Evolutionary conservation across 139 green algal species (phyloP).

Genomic region (Zygnema cylindricum): DNA sequence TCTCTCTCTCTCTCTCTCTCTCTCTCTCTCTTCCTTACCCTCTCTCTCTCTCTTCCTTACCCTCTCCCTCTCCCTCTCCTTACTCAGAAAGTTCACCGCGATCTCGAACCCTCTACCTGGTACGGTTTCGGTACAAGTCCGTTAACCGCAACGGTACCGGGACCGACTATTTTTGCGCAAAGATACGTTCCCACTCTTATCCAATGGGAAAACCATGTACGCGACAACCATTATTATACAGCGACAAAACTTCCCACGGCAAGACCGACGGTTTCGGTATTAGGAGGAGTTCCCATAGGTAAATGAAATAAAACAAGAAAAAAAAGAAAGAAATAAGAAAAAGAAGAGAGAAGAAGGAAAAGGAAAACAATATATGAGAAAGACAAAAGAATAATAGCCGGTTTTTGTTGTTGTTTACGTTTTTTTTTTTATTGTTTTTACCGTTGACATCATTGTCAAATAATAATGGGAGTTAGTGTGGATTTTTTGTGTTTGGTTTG

Average conservation of each 20-base stretch:
- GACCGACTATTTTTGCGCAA: slow-evolving; percentile 5
- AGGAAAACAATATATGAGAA: no score
- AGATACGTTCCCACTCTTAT: slow-evolving; percentile 4
- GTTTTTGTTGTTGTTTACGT: no score
- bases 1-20: neutral
- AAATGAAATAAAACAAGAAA: no score
- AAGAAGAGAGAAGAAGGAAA: no score
- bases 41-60: neutral
- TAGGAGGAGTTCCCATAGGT: neutral
- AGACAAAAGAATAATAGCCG: no score
- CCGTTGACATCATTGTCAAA: no score
- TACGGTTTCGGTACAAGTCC: neutral
- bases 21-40: neutral
- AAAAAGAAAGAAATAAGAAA: no score
- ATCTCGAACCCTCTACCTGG: slow-evolving; percentile 24
- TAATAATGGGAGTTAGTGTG: no score
- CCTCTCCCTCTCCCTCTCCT: neutral
- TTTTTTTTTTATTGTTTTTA: no score
- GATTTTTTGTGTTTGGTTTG: no score
- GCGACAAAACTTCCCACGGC: neutral
- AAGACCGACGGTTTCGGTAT: neutral
- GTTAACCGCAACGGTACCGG: neutral
- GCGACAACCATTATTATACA: slow-evolving; percentile 19
- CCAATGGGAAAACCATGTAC: slow-evolving; percentile 34
- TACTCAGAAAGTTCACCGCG: slow-evolving; percentile 29